phyloP scores from a whole-genome alignment of 352 stramenopile genomes.

The Globisporangium viniferum region DNA sequence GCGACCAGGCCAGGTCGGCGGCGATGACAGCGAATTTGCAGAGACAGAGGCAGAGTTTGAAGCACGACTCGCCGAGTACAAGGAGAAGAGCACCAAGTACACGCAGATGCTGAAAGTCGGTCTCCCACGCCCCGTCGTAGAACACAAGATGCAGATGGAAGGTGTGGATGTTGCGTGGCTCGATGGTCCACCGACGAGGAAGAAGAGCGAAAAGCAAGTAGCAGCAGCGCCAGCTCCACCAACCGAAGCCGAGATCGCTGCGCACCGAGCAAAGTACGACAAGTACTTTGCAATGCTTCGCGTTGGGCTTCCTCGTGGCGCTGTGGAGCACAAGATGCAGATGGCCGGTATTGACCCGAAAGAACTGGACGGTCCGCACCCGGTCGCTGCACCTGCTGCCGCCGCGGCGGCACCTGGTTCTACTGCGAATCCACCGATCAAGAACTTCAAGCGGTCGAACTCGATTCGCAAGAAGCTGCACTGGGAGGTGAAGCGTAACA shows the following conservation, averaged over 20 bases:
- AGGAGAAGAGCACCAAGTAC: conserved; percentile 69
- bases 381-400: conserved; percentile 24
- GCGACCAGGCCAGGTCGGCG: conserved; percentile 7
- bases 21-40: conserved; percentile 18
- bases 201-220: conserved; percentile 21
- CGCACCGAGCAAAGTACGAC: conserved; percentile 66
- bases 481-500: conserved; percentile 61
- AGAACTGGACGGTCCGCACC: conserved; percentile 58
- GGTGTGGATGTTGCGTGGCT: conserved; percentile 62
- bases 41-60: conserved; percentile 53
- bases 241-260: conserved; percentile 48
- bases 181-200: conserved; percentile 48
- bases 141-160: conserved; percentile 87
- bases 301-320: conserved; percentile 63
- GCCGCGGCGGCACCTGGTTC: neutral
- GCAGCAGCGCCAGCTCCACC: conserved; percentile 18
- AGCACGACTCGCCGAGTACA: conserved; percentile 53
- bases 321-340: conserved; percentile 86
- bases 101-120: conserved; percentile 80
- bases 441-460: conserved; percentile 52
- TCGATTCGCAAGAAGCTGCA: conserved; percentile 87
- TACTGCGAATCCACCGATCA: conserved; percentile 9
- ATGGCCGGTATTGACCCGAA: conserved; percentile 66
- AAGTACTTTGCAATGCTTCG: conserved; percentile 87
- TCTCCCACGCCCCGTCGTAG: conserved; percentile 55